Conservation (phyloP, 2,329 filamentous ascomycete species). For the Juglanconis sp. region DNA sequence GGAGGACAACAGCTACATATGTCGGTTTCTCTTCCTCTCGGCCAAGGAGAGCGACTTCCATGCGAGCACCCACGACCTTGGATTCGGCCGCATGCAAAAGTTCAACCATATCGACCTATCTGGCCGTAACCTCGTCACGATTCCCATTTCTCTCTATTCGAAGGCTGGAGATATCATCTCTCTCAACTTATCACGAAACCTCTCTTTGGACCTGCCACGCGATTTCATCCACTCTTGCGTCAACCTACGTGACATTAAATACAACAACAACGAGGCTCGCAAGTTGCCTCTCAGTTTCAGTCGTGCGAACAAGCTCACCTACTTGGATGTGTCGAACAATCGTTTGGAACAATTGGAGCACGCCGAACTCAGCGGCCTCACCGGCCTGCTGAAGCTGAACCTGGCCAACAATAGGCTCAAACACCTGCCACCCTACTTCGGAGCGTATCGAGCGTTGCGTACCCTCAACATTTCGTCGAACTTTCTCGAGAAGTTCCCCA, state of each 20-base stretch:
- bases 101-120: slow-evolving; percentile 92
- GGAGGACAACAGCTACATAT: slow-evolving; percentile 96
- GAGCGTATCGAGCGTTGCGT: slow-evolving; percentile 72
- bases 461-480: slow-evolving; percentile 93
- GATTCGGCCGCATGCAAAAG: slow-evolving; percentile 79
- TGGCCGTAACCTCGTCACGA: slow-evolving; percentile 86
- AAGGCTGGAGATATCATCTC: slow-evolving; percentile 91
- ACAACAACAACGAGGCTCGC: slow-evolving; percentile 88
- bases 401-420: slow-evolving; percentile 89
- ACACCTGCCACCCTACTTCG: slow-evolving; percentile 77
- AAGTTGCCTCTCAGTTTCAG: slow-evolving; percentile 81
- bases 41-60: slow-evolving; percentile 81
- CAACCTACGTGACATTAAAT: slow-evolving; percentile 92
- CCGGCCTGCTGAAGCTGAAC: slow-evolving; percentile 80
- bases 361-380: slow-evolving; percentile 73
- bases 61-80: slow-evolving; percentile 72
- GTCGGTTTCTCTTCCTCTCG: slow-evolving; percentile 91
- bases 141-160: slow-evolving; percentile 90
- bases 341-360: slow-evolving; percentile 82
- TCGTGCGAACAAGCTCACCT: slow-evolving; percentile 76
- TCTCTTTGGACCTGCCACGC: slow-evolving; percentile 87
- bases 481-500: slow-evolving; percentile 78
- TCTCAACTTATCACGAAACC: slow-evolving; percentile 86
- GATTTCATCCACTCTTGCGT: slow-evolving; percentile 95
- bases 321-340: slow-evolving; percentile 94